These are phyloP conservation scores for Aureobasidium sp. DNA, from an alignment of 2,329 filamentous ascomycete genomes.

Conservation along the genomic window DNA sequence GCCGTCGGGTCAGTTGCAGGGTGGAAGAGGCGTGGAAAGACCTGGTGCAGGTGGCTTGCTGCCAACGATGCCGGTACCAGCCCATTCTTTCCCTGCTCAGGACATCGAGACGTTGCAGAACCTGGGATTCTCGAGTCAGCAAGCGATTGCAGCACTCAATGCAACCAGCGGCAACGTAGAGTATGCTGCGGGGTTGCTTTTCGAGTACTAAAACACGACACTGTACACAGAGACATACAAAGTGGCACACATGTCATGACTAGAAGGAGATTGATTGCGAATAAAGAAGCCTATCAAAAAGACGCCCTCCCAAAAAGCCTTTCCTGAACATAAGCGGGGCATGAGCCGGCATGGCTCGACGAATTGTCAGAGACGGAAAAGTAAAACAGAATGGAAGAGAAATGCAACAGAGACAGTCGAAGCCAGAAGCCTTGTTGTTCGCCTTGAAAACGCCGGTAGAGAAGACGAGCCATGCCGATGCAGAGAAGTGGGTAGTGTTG, in stretches of 20 bases:
- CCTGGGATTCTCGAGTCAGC: slow-evolving; percentile 37
- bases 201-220: slow-evolving; percentile 28
- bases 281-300: slow-evolving; percentile 1
- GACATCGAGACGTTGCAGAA: slow-evolving; percentile 35
- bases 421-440: background rate
- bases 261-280: slow-evolving; percentile 7
- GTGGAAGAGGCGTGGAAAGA: slow-evolving; percentile 14
- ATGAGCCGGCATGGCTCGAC: slow-evolving; percentile 2
- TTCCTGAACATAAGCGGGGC: slow-evolving; percentile 10
- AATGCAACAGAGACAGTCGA: background rate
- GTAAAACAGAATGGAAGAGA: background rate
- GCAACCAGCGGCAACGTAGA: slow-evolving; percentile 42
- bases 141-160: slow-evolving; percentile 40
- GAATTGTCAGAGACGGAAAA: background rate
- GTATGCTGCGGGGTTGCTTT: slow-evolving; percentile 39
- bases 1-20: slow-evolving; percentile 12
- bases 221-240: background rate
- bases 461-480: slow-evolving; percentile 9
- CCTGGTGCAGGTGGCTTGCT: slow-evolving; percentile 21
- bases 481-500: slow-evolving; percentile 1
- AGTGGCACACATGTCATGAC: background rate
- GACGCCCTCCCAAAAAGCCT: slow-evolving; percentile 5
- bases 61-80: slow-evolving; percentile 19
- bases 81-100: slow-evolving; percentile 33
- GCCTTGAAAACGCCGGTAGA: background rate